These are phyloP conservation scores for Cutaneotrichosporon sp. DNA, from an alignment of 1,284 basidiomycete species.

Conservation along the genomic window DNA sequence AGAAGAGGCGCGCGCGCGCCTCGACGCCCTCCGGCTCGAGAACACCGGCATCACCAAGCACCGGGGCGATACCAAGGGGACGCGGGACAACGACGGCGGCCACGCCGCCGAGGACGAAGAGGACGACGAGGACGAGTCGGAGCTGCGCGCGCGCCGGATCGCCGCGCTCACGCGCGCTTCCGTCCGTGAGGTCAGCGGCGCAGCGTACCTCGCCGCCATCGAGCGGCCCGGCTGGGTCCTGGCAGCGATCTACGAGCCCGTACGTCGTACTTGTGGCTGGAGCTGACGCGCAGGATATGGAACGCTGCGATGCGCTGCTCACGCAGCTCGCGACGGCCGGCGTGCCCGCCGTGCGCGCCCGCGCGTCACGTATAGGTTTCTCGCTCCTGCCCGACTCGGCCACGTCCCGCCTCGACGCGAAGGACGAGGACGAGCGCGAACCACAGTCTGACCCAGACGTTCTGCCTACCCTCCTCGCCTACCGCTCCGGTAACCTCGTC, in stretches of 20 bases:
- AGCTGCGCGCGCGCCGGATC: conserved; percentile 5
- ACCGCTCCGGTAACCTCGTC: conserved; percentile 39
- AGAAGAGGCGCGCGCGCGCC: conserved; percentile 21
- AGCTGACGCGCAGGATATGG: conserved; percentile 29
- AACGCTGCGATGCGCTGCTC: conserved; percentile 33
- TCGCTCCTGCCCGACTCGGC: conserved; percentile 24
- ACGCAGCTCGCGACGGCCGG: conserved; percentile 11
- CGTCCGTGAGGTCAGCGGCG: conserved; percentile 36
- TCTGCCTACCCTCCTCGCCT: conserved; percentile 43
- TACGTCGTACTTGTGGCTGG: too few relatives aligned
- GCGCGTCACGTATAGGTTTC: conserved; percentile 39
- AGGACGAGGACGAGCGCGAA: conserved; percentile 13
- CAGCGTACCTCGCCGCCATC: conserved; percentile 36
- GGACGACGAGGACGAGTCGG: conserved; percentile 18
- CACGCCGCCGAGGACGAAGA: conserved; percentile 2
- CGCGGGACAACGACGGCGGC: not conserved
- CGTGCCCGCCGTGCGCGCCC: conserved; percentile 29
- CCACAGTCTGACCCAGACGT: conserved; percentile 42
- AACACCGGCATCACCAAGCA: not conserved
- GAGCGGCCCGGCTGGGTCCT: conserved; percentile 40
- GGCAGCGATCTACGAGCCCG: conserved; percentile 44
- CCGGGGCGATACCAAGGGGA: not conserved
- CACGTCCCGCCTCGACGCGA: conserved; percentile 12
- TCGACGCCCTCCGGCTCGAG: not conserved
- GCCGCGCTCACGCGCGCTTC: conserved; percentile 20